Conservation (phyloP, 1,284 basidiomycete species). For the Schizophyllum amplum region DNA sequence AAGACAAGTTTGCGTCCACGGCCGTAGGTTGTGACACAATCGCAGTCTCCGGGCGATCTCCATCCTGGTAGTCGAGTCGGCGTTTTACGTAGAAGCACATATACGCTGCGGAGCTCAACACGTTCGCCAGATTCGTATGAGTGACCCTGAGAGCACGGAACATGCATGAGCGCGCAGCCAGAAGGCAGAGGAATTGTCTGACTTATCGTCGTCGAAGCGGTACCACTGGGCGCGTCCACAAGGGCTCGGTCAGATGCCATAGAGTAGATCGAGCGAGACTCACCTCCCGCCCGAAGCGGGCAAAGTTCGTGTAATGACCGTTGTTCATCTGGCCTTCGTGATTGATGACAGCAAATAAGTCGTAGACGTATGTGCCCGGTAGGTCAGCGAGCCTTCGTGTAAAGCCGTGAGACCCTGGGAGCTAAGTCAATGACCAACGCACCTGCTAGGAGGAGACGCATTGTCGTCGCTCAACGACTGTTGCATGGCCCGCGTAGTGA, state of each 20-base stretch:
- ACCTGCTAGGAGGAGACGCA: too few species aligned
- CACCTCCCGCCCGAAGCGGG: constrained; percentile 70
- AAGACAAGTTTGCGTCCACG: constrained; percentile 53
- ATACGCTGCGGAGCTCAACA: constrained; percentile 69
- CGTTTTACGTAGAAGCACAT: constrained; percentile 93
- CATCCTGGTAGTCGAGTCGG: constrained; percentile 72
- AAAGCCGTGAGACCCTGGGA: neutral
- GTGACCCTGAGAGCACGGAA: constrained; percentile 45
- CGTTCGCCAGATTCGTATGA: constrained; percentile 56
- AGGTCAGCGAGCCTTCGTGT: constrained; percentile 42
- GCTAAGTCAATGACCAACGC: too few species aligned
- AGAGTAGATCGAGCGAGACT: constrained; percentile 17
- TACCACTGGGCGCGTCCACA: constrained; percentile 63
- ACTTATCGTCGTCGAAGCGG: constrained; percentile 93
- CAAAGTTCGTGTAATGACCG: constrained; percentile 88
- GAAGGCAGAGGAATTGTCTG: constrained; percentile 8
- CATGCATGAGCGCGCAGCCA: constrained; percentile 1
- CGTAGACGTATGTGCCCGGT: constrained; percentile 77
- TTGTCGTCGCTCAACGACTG: constrained; percentile 23
- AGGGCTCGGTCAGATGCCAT: neutral
- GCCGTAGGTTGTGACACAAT: too few species aligned
- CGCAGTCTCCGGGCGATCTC: neutral
- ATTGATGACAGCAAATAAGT: constrained; percentile 90
- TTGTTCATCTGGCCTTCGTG: constrained; percentile 94
- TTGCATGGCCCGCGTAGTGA: constrained; percentile 58